Evolutionary conservation across 2,329 filamentous ascomycete genomes (phyloP).

Genomic region (Hymenoscyphus linearis): DNA sequence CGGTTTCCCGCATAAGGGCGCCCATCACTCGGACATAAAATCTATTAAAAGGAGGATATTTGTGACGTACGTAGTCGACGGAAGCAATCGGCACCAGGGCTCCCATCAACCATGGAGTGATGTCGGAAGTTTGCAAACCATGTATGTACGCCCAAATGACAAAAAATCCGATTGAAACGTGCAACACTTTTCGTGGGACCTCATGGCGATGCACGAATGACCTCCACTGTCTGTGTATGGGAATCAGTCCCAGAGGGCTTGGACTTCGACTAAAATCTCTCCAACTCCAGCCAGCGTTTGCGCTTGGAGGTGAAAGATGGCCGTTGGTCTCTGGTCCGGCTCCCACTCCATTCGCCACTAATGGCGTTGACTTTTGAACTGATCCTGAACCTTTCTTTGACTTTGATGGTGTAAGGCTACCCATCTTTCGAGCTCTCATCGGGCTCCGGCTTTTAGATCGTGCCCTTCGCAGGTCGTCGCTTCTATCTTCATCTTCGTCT

Average conservation of each 20-base stretch:
- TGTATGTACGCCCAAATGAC: conserved; percentile 79
- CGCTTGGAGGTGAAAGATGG: conserved; percentile 61
- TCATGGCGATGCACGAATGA: conserved; percentile 94
- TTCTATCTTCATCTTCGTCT: conserved; percentile 24
- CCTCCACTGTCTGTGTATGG: conserved; percentile 88
- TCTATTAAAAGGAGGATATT: conserved; percentile 74
- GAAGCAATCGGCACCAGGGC: conserved; percentile 79
- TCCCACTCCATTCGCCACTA: conserved; percentile 28
- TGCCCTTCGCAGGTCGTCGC: conserved; percentile 28
- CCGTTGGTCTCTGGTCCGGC: conserved; percentile 47
- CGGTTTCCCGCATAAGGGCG: conserved; percentile 93
- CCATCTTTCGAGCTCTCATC: conserved; percentile 42
- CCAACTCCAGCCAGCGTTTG: conserved; percentile 68
- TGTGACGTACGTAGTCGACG: conserved; percentile 77
- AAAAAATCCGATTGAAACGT: conserved; percentile 95
- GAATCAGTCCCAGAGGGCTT: conserved; percentile 87
- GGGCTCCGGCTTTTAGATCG: conserved; percentile 31
- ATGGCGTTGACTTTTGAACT: conserved; percentile 21
- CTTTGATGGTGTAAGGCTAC: conserved; percentile 48
- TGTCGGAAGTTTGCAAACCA: conserved; percentile 69
- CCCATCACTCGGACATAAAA: conserved; percentile 81
- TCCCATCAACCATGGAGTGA: conserved; percentile 78
- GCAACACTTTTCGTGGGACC: conserved; percentile 86
- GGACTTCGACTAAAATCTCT: conserved; percentile 86
- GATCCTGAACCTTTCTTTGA: conserved; percentile 37